phyloP scores from a whole-genome alignment of 805 yeast genomes.

The Wickerhamomyces canadensis region DNA sequence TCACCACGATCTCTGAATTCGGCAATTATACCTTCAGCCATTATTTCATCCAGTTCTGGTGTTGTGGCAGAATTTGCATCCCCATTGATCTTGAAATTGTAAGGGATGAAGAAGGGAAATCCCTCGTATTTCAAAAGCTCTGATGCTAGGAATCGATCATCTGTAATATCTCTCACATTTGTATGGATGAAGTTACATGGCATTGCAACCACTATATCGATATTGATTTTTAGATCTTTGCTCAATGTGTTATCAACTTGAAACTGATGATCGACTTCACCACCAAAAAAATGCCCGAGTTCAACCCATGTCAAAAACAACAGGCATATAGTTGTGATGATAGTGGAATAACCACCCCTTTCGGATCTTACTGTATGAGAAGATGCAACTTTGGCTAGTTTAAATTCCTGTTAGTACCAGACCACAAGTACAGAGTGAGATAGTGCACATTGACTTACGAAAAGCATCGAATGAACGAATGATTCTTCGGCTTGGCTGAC shows the following conservation, averaged over 20 bases:
- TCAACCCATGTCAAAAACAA: constrained; percentile 77
- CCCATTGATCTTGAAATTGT: constrained; percentile 38
- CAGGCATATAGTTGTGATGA: constrained; percentile 55
- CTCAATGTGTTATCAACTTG: constrained; percentile 58
- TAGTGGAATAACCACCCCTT: constrained; percentile 72
- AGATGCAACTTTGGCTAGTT: constrained; percentile 59
- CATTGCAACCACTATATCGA: constrained; percentile 78
- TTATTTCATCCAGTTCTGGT: constrained; percentile 61
- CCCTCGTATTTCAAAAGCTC: constrained; percentile 74
- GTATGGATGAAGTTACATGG: constrained; percentile 77
- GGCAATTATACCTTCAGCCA: constrained; percentile 62
- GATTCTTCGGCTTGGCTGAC: constrained; percentile 29
- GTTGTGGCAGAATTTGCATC: constrained; percentile 42
- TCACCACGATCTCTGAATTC: constrained; percentile 45
- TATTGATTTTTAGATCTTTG: constrained; percentile 60
- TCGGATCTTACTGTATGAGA: constrained; percentile 66
- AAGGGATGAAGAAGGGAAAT: constrained; percentile 49
- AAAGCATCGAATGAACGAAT: constrained; percentile 61
- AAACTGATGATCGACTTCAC: constrained; percentile 72
- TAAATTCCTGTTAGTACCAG: constrained; percentile 7
- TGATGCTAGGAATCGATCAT: constrained; percentile 72
- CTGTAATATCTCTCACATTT: constrained; percentile 70
- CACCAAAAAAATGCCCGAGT: constrained; percentile 80
- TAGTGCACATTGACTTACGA: constrained; percentile 35
- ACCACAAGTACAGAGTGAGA: neutral